Conservation (phyloP, 179 eudicot genomes). For the Gypsophila paniculata region DNA sequence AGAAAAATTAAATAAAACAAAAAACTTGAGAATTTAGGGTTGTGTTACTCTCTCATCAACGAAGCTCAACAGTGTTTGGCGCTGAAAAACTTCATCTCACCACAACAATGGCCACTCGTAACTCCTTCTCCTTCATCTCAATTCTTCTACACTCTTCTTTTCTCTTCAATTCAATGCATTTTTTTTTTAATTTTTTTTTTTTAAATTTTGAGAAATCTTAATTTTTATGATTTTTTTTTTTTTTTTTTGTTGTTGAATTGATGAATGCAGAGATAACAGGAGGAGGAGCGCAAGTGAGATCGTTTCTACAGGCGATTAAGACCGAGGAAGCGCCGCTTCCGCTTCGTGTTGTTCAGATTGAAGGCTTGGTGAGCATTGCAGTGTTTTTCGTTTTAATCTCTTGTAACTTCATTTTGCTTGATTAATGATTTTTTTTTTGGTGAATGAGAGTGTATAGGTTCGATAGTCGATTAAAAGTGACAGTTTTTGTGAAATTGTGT, state of each 20-base stretch:
- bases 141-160: background rate
- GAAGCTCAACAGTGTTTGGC: background rate
- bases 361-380: conserved; percentile 44
- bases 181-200: too few species aligned
- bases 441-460: too few species aligned
- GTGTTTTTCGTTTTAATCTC: background rate
- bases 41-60: conserved; percentile 14
- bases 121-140: background rate
- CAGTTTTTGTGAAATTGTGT: too few species aligned
- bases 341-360: conserved; percentile 84
- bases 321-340: conserved; percentile 77
- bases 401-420: background rate
- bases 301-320: conserved; percentile 79
- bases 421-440: too few species aligned
- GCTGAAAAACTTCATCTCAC: conserved; percentile 2
- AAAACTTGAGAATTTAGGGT: conserved; percentile 18
- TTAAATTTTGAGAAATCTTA: background rate
- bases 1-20: background rate
- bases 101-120: conserved; percentile 37
- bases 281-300: conserved; percentile 47
- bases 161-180: background rate
- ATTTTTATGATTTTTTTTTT: background rate
- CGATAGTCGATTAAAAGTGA: too few species aligned
- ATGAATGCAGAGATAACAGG: conserved; percentile 6
- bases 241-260: background rate